Percentiles rank a stretch among this genome's conserved stretches.
phyloP scores from a whole-genome alignment of 345 rosid species.

The Rhizophora apiculata region DNA sequence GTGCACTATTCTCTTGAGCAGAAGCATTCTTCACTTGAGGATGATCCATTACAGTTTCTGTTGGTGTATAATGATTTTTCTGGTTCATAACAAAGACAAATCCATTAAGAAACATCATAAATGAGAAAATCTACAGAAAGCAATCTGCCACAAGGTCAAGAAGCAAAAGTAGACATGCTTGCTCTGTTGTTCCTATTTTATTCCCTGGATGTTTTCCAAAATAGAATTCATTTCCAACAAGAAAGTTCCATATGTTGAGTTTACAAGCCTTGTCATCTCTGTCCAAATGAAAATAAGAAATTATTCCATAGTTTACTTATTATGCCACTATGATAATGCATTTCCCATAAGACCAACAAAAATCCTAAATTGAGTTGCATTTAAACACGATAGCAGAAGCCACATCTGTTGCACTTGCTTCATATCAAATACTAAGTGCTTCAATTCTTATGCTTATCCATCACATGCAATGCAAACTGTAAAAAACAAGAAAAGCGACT shows the following conservation, averaged over 20 bases:
- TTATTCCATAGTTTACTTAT: neutral
- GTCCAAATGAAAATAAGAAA: neutral
- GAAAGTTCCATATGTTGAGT: too few relatives aligned
- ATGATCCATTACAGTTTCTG: conserved; percentile 41
- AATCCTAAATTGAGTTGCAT: too few relatives aligned
- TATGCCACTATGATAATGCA: neutral
- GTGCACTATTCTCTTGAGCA: conserved; percentile 34
- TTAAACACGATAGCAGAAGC: too few relatives aligned
- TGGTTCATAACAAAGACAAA: conserved; percentile 19
- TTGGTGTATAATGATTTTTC: conserved; percentile 46
- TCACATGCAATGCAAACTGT: neutral
- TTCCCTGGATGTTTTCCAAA: neutral
- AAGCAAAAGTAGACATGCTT: neutral
- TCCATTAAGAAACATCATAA: neutral
- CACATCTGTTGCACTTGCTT: too few relatives aligned
- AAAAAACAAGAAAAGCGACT: neutral
- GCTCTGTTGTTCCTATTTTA: neutral
- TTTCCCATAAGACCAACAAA: neutral
- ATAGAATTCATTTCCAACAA: too few relatives aligned
- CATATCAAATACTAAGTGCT: neutral
- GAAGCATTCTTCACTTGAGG: conserved; percentile 47
- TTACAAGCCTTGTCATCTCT: neutral
- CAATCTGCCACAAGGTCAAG: neutral
- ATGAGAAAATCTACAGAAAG: neutral
- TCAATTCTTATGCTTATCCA: neutral